phyloP scores from a whole-genome alignment of 305 asterid genomes.

The Salvia sclarea region DNA sequence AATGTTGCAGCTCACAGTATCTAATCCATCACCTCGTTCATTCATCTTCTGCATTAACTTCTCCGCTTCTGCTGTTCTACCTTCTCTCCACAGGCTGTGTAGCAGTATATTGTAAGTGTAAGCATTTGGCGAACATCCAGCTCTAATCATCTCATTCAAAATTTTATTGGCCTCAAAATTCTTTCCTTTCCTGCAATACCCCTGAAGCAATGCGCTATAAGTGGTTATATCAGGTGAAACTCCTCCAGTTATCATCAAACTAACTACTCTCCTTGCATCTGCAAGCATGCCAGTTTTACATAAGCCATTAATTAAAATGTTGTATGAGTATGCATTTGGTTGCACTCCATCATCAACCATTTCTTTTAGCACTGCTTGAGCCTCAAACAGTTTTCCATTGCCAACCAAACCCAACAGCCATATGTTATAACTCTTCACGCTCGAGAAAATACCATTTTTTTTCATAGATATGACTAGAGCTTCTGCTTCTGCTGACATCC shows the following conservation, averaged over 20 bases:
- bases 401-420: constrained; percentile 71
- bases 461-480: constrained; percentile 64
- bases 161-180: constrained; percentile 62
- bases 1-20: constrained; percentile 82
- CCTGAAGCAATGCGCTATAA: constrained; percentile 74
- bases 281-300: constrained; percentile 71
- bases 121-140: constrained; percentile 64
- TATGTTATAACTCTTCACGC: constrained; percentile 64
- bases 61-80: constrained; percentile 80
- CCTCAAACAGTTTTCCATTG: constrained; percentile 71
- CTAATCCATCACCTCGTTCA: constrained; percentile 69
- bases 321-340: constrained; percentile 73
- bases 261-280: constrained; percentile 68
- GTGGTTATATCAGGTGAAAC: constrained; percentile 73
- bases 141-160: constrained; percentile 65
- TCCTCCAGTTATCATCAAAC: constrained; percentile 64
- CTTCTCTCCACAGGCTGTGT: constrained; percentile 89
- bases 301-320: constrained; percentile 70
- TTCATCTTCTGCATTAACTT: constrained; percentile 78
- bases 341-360: constrained; percentile 60
- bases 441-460: constrained; percentile 46
- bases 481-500: constrained; percentile 77
- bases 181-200: constrained; percentile 75
- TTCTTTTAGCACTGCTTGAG: constrained; percentile 60
- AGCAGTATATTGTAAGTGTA: constrained; percentile 78